Evolutionary conservation across 495 filamentous ascomycete genomes (phyloP), one percentile per base, ranked within the genome.

Genomic region (Penicillium taxi): DNA sequence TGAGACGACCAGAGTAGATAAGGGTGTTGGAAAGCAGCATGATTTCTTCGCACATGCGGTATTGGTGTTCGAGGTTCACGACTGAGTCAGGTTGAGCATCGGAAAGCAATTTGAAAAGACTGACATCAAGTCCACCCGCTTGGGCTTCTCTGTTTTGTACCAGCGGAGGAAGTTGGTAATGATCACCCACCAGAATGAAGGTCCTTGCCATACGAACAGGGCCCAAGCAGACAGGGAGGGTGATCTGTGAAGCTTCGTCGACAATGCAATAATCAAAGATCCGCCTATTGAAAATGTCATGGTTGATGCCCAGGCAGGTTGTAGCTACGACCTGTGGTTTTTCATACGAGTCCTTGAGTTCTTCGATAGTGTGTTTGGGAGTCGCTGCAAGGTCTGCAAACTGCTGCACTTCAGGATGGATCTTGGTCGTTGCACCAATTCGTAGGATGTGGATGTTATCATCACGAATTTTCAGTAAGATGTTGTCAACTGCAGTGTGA

Each of bases 191-290:
- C 1, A 98, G 75, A 30, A 98, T 81, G 52, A 96, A 98, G 1
- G 78, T 93, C n/a, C 75, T 76, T 11, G 91, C 86, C 75, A 94
- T 86, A 17, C 89, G 78, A 44, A 98, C 91, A 0, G 91, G 91
- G 0, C 91, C 91, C 2, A 96, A 60, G 45, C 91, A 95, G 12
- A 93, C 86, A 0, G 91, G 91, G 15, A 98, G 69, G 2, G 91
- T 98, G 60, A 96, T 95, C 53, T 98, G 91, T 6, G 88, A 95
- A 0, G 91, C 91, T 59, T 98, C 91, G 49, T 98, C 91, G 2
- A 98, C 87, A 44, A 98, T 95, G 48, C 91, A 98, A 56, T 95
- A 95, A 61, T 98, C 91, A 43, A 98, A 98, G 6, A 80, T 79
- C 6, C 91, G 83, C 43, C 88, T 81, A 39, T 72, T 81, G 66